Evolutionary conservation across 306 rosid species (phyloP), one percentile per base, ranked within the genome.

Genomic region (Citrullus mucosospermus): DNA sequence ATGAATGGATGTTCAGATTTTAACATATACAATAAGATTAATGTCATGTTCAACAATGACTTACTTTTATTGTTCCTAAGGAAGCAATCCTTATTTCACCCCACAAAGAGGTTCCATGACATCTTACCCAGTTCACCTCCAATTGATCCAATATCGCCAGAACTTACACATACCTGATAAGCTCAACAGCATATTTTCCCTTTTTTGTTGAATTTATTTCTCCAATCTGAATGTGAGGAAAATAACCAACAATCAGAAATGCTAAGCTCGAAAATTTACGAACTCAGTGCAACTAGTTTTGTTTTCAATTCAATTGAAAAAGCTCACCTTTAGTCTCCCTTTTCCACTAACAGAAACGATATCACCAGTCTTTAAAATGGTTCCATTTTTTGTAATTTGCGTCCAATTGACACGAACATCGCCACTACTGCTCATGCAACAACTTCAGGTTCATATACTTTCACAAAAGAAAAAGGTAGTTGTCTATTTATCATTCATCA

Each of bases 321-420:
- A 82, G 56, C 83, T 81, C 67, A 90, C 97, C 95, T 90, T 90
- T 58, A 94, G 85, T 86, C 94, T 89, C 81, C 98, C 98, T 86
- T 48, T 85, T 65, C 97, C 97, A 76, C 91, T 89, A 43, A 94
- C 89, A 4, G 97, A 94, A 66, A 94, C 92, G 78, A 90, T 78
- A 83, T 94, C 98, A 56, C 97, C 98, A 71, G 93, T 85, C 86
- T 86, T 92, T 34, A 94, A 87, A 58, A 87, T 61, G 73, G 87
- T 85, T 83, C 97, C 97, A 79, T 94, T 94, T 61, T 91, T 87
- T 62, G 91, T 85, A 75, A 90, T 78, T n/a, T 94, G 85, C 77
- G 79, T 83, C 98, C 98, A 94, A 80, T 94, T 94, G 82, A 94
- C 83, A 39, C 95, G 92, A 80, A 94, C 96, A 75, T 92, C 96